Evolutionary conservation across 1,284 basidiomycete genomes (phyloP).

Genomic region (Singerocomus inundabilis): DNA sequence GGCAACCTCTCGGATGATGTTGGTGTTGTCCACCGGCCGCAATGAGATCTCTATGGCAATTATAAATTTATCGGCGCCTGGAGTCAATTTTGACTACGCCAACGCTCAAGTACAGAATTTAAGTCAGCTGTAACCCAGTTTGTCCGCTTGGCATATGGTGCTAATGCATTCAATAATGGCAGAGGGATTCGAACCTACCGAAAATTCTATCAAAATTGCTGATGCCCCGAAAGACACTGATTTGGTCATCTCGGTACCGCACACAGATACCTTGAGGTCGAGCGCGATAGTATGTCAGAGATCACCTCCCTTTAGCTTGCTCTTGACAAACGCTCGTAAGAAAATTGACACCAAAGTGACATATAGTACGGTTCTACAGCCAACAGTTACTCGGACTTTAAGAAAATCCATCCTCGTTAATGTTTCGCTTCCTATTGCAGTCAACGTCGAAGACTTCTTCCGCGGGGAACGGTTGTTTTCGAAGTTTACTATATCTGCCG

Average conservation of each 20-base stretch:
- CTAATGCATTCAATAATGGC: constrained; percentile 5
- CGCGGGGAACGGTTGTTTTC: constrained; percentile 76
- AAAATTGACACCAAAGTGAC: constrained; percentile 61
- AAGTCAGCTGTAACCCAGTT: constrained; percentile 25
- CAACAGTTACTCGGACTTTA: constrained; percentile 51
- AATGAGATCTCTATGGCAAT: constrained; percentile 55
- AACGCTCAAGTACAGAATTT: constrained; percentile 44
- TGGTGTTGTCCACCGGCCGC: constrained; percentile 62
- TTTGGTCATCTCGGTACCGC: constrained; percentile 56
- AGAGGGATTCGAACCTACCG: constrained; percentile 35
- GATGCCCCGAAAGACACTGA: constrained; percentile 45
- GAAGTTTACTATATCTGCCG: constrained; percentile 75
- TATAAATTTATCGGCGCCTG: constrained; percentile 53
- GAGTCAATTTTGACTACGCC: constrained; percentile 48
- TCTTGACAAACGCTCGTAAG: constrained; percentile 36
- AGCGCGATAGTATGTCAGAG: constrained; percentile 49
- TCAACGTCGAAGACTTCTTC: constrained; percentile 87
- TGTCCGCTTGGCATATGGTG: constrained; percentile 12
- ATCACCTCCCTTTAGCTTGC: background rate
- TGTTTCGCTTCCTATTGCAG: constrained; percentile 71
- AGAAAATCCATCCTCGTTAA: constrained; percentile 52
- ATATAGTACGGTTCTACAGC: constrained; percentile 58
- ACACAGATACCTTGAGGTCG: constrained; percentile 57
- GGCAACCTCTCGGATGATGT: constrained; percentile 48
- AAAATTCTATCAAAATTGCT: constrained; percentile 46